These are phyloP conservation scores for Ogataea nakhonphanomensis DNA, from an alignment of 805 yeast species.

Conservation along the genomic window DNA sequence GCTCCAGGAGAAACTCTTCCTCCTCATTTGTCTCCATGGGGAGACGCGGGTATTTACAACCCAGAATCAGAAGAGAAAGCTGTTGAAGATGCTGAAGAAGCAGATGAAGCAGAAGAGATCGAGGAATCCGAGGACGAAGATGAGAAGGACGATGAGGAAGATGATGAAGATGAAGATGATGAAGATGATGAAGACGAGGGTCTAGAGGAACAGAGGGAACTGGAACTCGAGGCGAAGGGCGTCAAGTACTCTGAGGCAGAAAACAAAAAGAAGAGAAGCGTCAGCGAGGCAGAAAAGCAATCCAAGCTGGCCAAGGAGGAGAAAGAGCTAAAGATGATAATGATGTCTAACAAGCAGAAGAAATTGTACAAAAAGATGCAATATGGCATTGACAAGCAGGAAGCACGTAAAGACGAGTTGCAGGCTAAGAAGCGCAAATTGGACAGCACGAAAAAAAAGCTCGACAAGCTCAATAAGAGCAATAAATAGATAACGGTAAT, in stretches of 20 bases:
- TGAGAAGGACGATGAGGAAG: conserved; percentile 53
- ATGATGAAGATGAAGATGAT: conserved; percentile 48
- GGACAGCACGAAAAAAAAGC: conserved; percentile 51
- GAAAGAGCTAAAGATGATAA: conserved; percentile 87
- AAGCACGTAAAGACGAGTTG: conserved; percentile 65
- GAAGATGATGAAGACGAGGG: conserved; percentile 54
- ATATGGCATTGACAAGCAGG: conserved; percentile 81
- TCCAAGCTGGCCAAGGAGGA: conserved; percentile 59
- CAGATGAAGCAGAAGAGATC: conserved; percentile 45
- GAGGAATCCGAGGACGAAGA: conserved; percentile 51
- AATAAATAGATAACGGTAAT: conserved; percentile 1
- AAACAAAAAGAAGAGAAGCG: conserved; percentile 35
- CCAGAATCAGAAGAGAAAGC: conserved; percentile 57
- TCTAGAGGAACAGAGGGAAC: conserved; percentile 67
- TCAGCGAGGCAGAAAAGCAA: conserved; percentile 44
- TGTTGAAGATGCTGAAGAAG: conserved; percentile 46
- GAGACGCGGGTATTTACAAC: conserved; percentile 87
- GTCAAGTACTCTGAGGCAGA: conserved; percentile 65
- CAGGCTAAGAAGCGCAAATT: conserved; percentile 67
- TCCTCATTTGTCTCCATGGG: conserved; percentile 99
- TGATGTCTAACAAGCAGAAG: conserved; percentile 97
- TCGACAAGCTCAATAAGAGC: conserved; percentile 7
- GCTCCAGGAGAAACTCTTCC: conserved; percentile 95
- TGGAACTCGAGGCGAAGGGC: conserved; percentile 89
- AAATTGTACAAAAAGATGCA: conserved; percentile 93